phyloP scores from a whole-genome alignment of 306 rosid genomes.

The Quercus suber region DNA sequence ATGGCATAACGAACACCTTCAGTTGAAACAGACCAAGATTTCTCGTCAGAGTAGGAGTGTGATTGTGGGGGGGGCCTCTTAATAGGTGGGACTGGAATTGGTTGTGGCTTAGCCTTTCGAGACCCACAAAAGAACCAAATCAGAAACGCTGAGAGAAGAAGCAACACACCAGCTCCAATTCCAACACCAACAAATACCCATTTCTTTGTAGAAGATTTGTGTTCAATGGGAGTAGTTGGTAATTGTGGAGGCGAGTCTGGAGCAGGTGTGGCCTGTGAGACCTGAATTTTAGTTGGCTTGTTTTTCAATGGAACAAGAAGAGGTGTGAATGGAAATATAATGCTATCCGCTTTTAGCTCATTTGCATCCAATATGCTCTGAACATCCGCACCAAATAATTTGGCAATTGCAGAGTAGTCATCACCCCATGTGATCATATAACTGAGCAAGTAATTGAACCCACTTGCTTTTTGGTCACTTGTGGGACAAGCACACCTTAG shows the following conservation, averaged over 20 bases:
- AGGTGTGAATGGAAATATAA: slow-evolving; percentile 49
- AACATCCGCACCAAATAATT: slow-evolving; percentile 25
- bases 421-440: slow-evolving; percentile 39
- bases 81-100: not conserved
- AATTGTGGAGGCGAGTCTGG: not conserved
- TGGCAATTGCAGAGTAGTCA: slow-evolving; percentile 19
- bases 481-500: slow-evolving; percentile 77
- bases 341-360: not conserved
- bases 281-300: slow-evolving; percentile 13
- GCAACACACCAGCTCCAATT: slow-evolving; percentile 32
- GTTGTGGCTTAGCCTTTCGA: not conserved
- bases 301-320: slow-evolving; percentile 46
- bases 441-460: slow-evolving; percentile 45
- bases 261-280: slow-evolving; percentile 3
- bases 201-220: slow-evolving; percentile 26
- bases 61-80: not conserved
- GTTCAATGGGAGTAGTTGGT: not conserved
- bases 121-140: slow-evolving; percentile 24
- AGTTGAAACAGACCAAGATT: slow-evolving; percentile 38
- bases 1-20: slow-evolving; percentile 47
- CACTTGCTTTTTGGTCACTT: slow-evolving; percentile 31
- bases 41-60: slow-evolving; percentile 1
- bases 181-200: slow-evolving; percentile 52
- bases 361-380: slow-evolving; percentile 47
- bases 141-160: slow-evolving; percentile 19